These are phyloP conservation scores for Microcos paniculata DNA, from an alignment of 345 rosid genomes.

Conservation along the genomic window DNA sequence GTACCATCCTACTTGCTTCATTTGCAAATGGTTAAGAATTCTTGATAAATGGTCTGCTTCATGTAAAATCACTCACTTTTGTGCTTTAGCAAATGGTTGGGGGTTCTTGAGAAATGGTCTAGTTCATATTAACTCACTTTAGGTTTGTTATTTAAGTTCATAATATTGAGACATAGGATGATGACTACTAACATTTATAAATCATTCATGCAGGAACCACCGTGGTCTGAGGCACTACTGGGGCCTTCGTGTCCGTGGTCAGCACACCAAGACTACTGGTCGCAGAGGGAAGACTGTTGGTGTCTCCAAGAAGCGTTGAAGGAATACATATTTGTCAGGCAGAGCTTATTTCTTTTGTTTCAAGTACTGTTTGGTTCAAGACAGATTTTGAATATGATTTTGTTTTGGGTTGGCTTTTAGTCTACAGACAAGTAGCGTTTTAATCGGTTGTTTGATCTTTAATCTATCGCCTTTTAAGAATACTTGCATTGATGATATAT, in stretches of 20 bases:
- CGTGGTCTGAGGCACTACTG: slow-evolving; percentile 98
- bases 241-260: slow-evolving; percentile 98
- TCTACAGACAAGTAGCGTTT: background rate
- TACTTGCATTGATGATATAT: background rate
- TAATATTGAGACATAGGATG: background rate
- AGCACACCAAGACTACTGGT: slow-evolving; percentile 97
- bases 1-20: too few relatives aligned
- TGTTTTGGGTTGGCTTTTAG: background rate
- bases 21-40: too few relatives aligned
- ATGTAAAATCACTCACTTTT: too few relatives aligned
- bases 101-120: background rate
- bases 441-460: background rate
- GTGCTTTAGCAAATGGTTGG: too few relatives aligned
- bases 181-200: background rate
- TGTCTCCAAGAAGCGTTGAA: slow-evolving; percentile 66
- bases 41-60: too few relatives aligned
- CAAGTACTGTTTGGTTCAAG: background rate
- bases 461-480: background rate
- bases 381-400: background rate
- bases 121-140: background rate
- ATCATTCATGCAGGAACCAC: slow-evolving; percentile 57
- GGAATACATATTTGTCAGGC: background rate
- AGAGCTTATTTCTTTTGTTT: background rate
- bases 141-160: background rate
- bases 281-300: slow-evolving; percentile 83